Evolutionary conservation across 345 rosid genomes (phyloP).

Genomic region (Nephelium lappaceum): DNA sequence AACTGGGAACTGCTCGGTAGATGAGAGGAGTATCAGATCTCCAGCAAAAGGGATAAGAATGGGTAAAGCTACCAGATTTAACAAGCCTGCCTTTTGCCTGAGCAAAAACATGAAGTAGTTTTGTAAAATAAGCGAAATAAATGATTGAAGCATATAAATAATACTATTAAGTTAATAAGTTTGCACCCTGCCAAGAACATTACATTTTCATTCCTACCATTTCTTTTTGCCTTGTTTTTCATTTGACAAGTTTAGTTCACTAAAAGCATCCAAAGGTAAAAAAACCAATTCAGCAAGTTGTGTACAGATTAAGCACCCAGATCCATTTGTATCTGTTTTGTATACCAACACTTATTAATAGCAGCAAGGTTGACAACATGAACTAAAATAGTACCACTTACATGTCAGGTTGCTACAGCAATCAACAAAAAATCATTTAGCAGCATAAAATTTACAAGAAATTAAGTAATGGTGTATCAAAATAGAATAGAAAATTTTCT

Average conservation of each 20-base stretch:
- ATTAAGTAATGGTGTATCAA: neutral
- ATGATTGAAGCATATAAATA: neutral
- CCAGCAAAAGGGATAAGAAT: constrained; percentile 91
- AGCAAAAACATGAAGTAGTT: constrained; percentile 17
- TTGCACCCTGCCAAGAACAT: constrained; percentile 1
- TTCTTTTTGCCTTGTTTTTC: neutral
- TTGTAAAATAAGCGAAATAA: neutral
- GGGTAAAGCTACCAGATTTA: constrained; percentile 78
- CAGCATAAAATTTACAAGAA: neutral
- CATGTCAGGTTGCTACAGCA: neutral
- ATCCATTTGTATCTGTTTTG: constrained; percentile 7
- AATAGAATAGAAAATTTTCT: neutral
- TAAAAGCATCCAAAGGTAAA: neutral
- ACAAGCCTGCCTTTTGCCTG: constrained; percentile 96
- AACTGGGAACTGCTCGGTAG: constrained; percentile 95
- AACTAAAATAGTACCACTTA: neutral
- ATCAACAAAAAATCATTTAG: neutral
- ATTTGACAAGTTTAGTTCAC: neutral
- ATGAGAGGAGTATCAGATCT: constrained; percentile 97
- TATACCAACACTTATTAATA: neutral
- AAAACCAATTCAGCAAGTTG: neutral
- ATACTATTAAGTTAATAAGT: neutral
- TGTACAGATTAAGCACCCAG: constrained; percentile 1
- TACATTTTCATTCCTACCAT: neutral
- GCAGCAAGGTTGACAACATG: neutral